Percentiles rank a stretch among this genome's conserved stretches.
Evolutionary conservation across 2,329 filamentous ascomycete genomes (phyloP).

Genomic region (Diaporthe longicolla): DNA sequence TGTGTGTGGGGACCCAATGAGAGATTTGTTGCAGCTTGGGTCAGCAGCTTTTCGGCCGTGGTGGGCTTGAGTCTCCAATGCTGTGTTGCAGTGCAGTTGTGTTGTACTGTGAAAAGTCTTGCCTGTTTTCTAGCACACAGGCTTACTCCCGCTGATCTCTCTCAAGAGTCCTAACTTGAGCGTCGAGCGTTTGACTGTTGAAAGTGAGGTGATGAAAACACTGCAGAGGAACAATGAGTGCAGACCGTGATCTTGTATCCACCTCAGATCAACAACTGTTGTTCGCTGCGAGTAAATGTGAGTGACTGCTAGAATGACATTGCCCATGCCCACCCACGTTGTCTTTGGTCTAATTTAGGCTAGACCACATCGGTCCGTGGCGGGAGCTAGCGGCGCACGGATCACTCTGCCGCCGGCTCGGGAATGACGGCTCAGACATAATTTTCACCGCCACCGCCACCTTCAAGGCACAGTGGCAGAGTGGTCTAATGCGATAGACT

Average conservation of each 20-base stretch:
- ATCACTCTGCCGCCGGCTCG: neutral
- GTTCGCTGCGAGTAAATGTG: neutral
- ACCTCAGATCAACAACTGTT: neutral
- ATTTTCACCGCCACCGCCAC: neutral
- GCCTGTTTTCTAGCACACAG: neutral
- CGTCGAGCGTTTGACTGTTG: neutral
- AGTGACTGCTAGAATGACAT: neutral
- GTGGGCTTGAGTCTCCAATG: neutral
- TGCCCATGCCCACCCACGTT: neutral
- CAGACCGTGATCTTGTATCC: neutral
- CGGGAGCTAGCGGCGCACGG: conserved; percentile 6
- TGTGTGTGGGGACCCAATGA: neutral
- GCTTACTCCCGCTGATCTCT: neutral
- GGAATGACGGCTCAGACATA: neutral
- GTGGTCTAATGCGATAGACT: conserved; percentile 35
- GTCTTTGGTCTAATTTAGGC: neutral
- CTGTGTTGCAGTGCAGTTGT: neutral
- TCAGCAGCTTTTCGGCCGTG: neutral
- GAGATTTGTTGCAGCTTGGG: neutral
- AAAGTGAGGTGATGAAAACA: too few species aligned
- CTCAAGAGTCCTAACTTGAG: neutral
- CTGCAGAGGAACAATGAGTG: neutral
- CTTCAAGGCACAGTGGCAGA: conserved; percentile 19
- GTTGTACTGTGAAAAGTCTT: conserved; percentile 20
- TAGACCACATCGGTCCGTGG: conserved; percentile 3